These are phyloP conservation scores for Blumeria hordei DNA, from an alignment of 2,329 filamentous ascomycete genomes.

Conservation along the genomic window DNA sequence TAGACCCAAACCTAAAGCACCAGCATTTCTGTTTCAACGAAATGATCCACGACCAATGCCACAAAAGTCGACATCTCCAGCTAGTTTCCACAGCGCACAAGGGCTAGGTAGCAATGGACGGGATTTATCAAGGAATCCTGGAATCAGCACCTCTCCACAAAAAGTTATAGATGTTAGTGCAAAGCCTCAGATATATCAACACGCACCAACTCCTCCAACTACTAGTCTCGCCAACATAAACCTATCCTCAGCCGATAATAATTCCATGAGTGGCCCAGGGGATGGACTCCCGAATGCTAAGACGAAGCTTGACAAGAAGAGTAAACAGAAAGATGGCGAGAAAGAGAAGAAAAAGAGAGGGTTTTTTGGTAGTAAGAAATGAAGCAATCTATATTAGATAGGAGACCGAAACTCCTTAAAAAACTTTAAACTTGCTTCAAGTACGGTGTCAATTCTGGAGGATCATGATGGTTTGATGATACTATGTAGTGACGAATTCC, in stretches of 20 bases:
- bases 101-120: slow-evolving; percentile 5
- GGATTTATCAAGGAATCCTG: slow-evolving; percentile 12
- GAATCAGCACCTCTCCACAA: slow-evolving; percentile 7
- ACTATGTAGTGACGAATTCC: no score
- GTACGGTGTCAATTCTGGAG: no score
- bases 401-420: no score
- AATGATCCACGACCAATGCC: slow-evolving; percentile 25
- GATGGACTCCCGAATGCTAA: slow-evolving; percentile 2
- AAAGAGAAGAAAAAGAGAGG: slow-evolving; percentile 39
- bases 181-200: slow-evolving; percentile 6
- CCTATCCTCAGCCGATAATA: slow-evolving; percentile 5
- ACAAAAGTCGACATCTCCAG: slow-evolving; percentile 14
- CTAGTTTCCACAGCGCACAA: slow-evolving; percentile 4
- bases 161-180: slow-evolving; percentile 6
- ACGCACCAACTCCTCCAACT: slow-evolving; percentile 11
- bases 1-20: slow-evolving; percentile 55
- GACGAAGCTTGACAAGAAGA: slow-evolving; percentile 25
- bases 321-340: slow-evolving; percentile 22
- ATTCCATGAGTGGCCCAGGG: no score
- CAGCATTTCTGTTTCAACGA: slow-evolving; percentile 64
- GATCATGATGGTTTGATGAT: no score
- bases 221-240: slow-evolving; percentile 9
- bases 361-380: slow-evolving; percentile 34
- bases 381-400: neutral
- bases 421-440: no score